Conservation (phyloP, 2,329 filamentous ascomycete species). For the Fonsecaea multimorphosa region DNA sequence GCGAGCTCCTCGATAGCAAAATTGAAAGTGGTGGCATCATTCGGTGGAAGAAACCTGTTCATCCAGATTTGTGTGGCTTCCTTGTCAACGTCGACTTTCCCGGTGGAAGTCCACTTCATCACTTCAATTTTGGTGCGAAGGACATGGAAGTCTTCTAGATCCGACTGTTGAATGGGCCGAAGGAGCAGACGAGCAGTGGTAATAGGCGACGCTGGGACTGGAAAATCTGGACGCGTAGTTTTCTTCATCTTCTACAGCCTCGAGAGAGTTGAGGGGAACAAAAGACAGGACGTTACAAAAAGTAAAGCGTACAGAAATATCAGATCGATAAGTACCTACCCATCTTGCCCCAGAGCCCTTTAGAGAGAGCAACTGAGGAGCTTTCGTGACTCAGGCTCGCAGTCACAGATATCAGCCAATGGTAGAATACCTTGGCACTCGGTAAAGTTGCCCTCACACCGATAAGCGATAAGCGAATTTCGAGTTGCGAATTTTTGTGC, state of each 20-base stretch:
- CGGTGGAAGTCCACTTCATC: conserved; percentile 64
- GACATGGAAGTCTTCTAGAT: conserved; percentile 58
- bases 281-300: not conserved
- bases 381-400: not conserved
- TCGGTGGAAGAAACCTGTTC: conserved; percentile 54
- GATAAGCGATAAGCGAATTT: conserved; percentile 28
- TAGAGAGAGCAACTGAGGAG: not conserved
- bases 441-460: conserved; percentile 14
- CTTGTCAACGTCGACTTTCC: conserved; percentile 52
- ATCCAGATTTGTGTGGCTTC: conserved; percentile 54
- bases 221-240: conserved; percentile 54
- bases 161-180: conserved; percentile 57
- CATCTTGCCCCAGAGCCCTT: not conserved
- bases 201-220: conserved; percentile 48
- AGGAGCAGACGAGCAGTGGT: conserved; percentile 63
- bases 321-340: not conserved
- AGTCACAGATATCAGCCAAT: not conserved
- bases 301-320: not conserved
- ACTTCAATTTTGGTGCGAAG: conserved; percentile 66
- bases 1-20: conserved; percentile 48
- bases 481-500: conserved; percentile 28
- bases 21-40: conserved; percentile 62
- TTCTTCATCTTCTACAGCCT: conserved; percentile 48
- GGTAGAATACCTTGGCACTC: conserved; percentile 1
- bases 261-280: not conserved